A percentile compares a stretch with the other conserved stretches of the same genome.
Evolutionary conservation across 768 basidiomycete species (phyloP).

Genomic region (Phaeotremella skinneri): DNA sequence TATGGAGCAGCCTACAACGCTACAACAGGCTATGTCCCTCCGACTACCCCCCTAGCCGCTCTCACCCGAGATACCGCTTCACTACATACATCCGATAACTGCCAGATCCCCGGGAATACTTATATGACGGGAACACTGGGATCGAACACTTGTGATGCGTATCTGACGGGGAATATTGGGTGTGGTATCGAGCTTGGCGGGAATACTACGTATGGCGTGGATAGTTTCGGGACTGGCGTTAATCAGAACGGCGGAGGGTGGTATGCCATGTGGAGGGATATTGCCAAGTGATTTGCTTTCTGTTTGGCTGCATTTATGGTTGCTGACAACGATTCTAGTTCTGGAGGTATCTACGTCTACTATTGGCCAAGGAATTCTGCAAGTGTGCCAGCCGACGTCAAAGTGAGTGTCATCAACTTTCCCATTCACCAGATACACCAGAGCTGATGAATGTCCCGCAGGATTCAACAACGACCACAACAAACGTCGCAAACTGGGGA

Average conservation of each 20-base stretch:
- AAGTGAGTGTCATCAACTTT: slow-evolving; percentile 56
- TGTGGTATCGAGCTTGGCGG: slow-evolving; percentile 57
- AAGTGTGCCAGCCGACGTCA: slow-evolving; percentile 56
- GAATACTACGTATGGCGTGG: slow-evolving; percentile 33
- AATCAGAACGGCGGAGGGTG: slow-evolving; percentile 59
- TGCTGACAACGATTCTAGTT: slow-evolving; percentile 23
- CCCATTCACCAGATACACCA: slow-evolving; percentile 14
- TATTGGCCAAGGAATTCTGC: slow-evolving; percentile 60
- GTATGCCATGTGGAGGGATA: slow-evolving; percentile 55
- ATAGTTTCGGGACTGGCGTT: slow-evolving; percentile 31
- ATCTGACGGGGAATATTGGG: slow-evolving; percentile 60
- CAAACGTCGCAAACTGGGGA: slow-evolving; percentile 44
- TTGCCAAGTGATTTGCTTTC: slow-evolving; percentile 33
- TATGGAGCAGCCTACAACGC: slow-evolving; percentile 40
- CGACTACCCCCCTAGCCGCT: slow-evolving; percentile 8
- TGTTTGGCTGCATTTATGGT: background rate
- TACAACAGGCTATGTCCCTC: slow-evolving; percentile 20
- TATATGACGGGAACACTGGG: slow-evolving; percentile 39
- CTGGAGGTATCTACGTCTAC: slow-evolving; percentile 61
- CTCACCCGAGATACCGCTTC: slow-evolving; percentile 27
- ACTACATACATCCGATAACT: slow-evolving; percentile 39
- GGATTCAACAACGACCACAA: slow-evolving; percentile 28
- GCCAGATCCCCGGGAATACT: slow-evolving; percentile 17
- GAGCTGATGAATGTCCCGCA: slow-evolving; percentile 26
- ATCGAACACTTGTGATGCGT: slow-evolving; percentile 37